phyloP scores from a whole-genome alignment of 805 yeast species.

The Lipomyces kockii region DNA sequence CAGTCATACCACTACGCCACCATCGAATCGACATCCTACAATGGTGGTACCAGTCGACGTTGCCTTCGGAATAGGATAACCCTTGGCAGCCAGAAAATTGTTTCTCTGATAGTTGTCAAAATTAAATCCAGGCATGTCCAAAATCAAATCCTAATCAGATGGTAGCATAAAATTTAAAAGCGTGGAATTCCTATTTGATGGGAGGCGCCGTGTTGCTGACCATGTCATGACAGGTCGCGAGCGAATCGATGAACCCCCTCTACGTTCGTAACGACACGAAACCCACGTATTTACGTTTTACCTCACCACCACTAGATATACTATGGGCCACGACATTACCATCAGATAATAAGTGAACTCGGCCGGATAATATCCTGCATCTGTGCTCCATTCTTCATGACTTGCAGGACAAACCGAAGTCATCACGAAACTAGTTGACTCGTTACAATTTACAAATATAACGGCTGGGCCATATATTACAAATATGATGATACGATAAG shows the following conservation, averaged over 20 bases:
- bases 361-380: background rate
- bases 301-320: too few species aligned
- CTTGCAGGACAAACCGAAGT: background rate
- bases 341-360: too few species aligned
- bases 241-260: background rate
- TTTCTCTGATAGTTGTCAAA: constrained; percentile 95
- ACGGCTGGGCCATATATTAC: background rate
- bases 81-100: constrained; percentile 68
- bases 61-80: constrained; percentile 79
- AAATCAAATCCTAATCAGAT: background rate
- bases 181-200: background rate
- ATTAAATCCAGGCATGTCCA: constrained; percentile 62
- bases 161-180: background rate
- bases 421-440: background rate
- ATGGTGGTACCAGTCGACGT: constrained; percentile 99
- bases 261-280: background rate
- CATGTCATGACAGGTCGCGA: background rate
- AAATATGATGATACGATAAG: background rate
- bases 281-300: background rate
- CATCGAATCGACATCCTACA: constrained; percentile 90
- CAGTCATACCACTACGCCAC: constrained; percentile 73
- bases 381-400: background rate
- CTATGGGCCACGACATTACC: too few species aligned
- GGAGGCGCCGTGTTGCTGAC: background rate
- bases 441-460: background rate